These are phyloP conservation scores for Geosmithia flava DNA, from an alignment of 2,329 filamentous ascomycete species.

Conservation along the genomic window DNA sequence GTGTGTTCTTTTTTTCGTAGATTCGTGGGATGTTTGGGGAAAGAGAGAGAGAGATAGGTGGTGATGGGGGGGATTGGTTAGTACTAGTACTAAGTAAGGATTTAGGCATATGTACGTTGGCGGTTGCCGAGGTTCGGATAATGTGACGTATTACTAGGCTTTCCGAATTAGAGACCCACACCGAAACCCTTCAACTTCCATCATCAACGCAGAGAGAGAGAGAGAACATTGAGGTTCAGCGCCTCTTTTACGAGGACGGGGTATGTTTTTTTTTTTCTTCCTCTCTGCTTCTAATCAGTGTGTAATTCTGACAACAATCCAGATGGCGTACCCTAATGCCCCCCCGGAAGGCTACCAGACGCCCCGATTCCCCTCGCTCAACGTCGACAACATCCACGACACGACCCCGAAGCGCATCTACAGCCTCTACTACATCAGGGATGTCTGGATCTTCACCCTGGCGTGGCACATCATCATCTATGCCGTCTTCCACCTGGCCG, in stretches of 20 bases:
- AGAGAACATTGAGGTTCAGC: neutral
- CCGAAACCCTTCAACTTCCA: neutral
- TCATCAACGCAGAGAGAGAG: neutral
- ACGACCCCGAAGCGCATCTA: conserved; percentile 27
- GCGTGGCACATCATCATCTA: conserved; percentile 79
- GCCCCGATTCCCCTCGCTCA: conserved; percentile 71
- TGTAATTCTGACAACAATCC: neutral
- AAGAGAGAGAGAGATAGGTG: too few species aligned
- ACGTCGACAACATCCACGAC: conserved; percentile 50
- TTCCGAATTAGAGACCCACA: neutral
- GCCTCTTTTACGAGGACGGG: neutral
- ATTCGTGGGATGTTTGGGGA: too few species aligned
- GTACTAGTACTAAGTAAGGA: too few species aligned
- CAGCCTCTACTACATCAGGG: conserved; percentile 59
- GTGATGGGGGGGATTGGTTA: too few species aligned
- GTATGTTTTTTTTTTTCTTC: neutral
- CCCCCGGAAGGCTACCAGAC: conserved; percentile 44
- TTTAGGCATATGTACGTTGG: too few species aligned
- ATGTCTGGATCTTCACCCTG: conserved; percentile 81
- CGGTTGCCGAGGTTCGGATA: neutral
- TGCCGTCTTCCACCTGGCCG: conserved; percentile 60
- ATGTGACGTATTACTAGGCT: neutral
- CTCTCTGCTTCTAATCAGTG: neutral
- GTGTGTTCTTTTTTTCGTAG: neutral
- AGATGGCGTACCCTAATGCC: conserved; percentile 5